Percentiles rank a stretch among this genome's conserved stretches.
phyloP scores from a whole-genome alignment of 2,329 filamentous ascomycete genomes.

The Epicoccum nigrum region DNA sequence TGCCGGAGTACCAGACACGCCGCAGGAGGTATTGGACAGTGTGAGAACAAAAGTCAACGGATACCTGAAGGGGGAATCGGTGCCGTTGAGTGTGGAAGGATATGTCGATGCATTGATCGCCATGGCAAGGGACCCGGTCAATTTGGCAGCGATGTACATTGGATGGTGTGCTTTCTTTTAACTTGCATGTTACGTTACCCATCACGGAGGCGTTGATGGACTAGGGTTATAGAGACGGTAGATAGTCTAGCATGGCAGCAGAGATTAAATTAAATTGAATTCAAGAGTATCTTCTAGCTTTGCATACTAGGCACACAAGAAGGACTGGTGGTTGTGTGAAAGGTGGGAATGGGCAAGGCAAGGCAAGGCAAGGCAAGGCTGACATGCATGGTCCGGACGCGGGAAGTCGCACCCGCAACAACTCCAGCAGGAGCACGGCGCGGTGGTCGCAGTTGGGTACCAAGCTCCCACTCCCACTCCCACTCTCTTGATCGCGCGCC shows the following conservation, averaged over 20 bases:
- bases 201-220: no score
- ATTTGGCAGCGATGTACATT: slow-evolving; percentile 94
- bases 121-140: slow-evolving; percentile 79
- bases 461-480: no score
- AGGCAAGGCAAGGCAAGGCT: slow-evolving; percentile 3
- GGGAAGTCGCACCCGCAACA: slow-evolving; percentile 12
- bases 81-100: slow-evolving; percentile 91
- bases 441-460: not conserved
- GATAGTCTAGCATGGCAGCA: not conserved
- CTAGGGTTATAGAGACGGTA: no score
- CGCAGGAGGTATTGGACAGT: slow-evolving; percentile 83
- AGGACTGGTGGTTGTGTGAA: no score
- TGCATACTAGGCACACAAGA: no score
- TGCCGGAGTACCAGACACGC: slow-evolving; percentile 67
- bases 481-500: not conserved
- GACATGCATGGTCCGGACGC: slow-evolving; percentile 6
- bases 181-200: not conserved
- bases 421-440: slow-evolving; percentile 9
- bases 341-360: not conserved
- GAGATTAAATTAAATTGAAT: no score
- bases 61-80: slow-evolving; percentile 82
- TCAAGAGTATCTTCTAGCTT: no score
- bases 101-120: slow-evolving; percentile 96
- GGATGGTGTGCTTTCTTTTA: slow-evolving; percentile 81
- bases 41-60: slow-evolving; percentile 88